Base-by-base conservation (phyloP, 331 rosid genomes). In the Cucumis variabilis region DNA sequence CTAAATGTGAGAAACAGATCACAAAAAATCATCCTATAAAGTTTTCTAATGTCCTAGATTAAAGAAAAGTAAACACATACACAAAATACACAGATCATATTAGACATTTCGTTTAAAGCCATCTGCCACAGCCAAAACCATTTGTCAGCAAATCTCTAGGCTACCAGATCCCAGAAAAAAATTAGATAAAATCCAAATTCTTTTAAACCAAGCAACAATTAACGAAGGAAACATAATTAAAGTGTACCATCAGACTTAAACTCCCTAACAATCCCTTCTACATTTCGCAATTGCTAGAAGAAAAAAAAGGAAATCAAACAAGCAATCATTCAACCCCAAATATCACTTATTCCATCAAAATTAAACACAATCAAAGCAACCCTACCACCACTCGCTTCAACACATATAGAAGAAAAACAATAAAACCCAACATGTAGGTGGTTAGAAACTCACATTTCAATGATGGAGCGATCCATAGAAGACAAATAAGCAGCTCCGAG, bases 61-160 rank as follows among this genome's bases (percentile, higher is more conserved):
- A 27, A 80, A 80, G n/a, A 28, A 80, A 70, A 72, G 51, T 37
- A 37, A 80, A 53, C 65, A 28, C 6, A 19, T 0, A 16, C 41
- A 81, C 71, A 81, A 55, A 19, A 20, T 30, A 60, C 70, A 81
- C 51, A 19, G 51, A 81, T 81, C 53, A 81, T 16, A 4, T 53
- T 0, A 11, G 44, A 25, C n/a, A 79, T 24, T 78, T 51, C n/a
- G 12, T n/a, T 13, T 21, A 16, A 51, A 51, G 27, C 60, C 1
- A 78, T 78, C 84, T 53, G n/a, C 60, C 62, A 20, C 16, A 78
- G 67, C 48, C 28, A 58, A 55, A 81, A 20, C 66, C 85, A 28
- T 30, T 6, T 58, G 51, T 58, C 71, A 30, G 70, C 27, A 81
- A 30, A 81, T 81, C 70, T 11, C 41, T 28, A 11, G 6, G 28